Conservation (phyloP, 2,329 filamentous ascomycete species). For the Chrysoporthe deuterocubensis region DNA sequence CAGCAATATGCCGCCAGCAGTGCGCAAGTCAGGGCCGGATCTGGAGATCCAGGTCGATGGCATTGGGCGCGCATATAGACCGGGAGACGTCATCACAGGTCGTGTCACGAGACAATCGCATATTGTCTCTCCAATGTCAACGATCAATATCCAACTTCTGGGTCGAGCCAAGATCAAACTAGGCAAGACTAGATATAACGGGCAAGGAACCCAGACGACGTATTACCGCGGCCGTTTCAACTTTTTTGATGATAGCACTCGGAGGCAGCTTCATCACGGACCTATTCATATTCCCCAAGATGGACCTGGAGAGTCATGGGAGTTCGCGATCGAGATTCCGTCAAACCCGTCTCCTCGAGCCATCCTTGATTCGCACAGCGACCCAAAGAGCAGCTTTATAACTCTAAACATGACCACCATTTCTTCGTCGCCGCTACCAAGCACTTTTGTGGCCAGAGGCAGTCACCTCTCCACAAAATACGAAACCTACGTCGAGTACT, state of each 20-base stretch:
- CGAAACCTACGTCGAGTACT: constrained; percentile 43
- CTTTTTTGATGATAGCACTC: constrained; percentile 30
- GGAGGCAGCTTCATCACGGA: constrained; percentile 28
- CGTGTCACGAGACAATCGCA: constrained; percentile 32
- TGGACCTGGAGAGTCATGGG: constrained; percentile 32
- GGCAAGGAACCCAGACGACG: not conserved
- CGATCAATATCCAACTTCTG: constrained; percentile 31
- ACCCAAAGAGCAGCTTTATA: constrained; percentile 30
- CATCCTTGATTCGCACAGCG: not conserved
- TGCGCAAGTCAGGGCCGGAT: not conserved
- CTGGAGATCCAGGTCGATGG: constrained; percentile 23
- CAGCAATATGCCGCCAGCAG: constrained; percentile 15
- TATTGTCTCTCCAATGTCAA: constrained; percentile 31
- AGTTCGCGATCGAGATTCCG: constrained; percentile 38
- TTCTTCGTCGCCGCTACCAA: constrained; percentile 29
- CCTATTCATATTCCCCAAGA: constrained; percentile 34
- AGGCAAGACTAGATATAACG: not conserved
- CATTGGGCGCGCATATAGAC: constrained; percentile 18
- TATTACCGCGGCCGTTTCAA: constrained; percentile 34
- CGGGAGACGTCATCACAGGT: constrained; percentile 37
- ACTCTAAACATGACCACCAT: constrained; percentile 18
- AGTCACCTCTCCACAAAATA: constrained; percentile 19
- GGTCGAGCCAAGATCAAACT: constrained; percentile 2
- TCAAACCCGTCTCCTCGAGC: constrained; percentile 17
- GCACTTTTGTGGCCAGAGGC: constrained; percentile 14